Percentiles rank a stretch among this genome's conserved stretches.
Conservation (phyloP, 1,284 basidiomycete species). For the Pholiota adiposa region DNA sequence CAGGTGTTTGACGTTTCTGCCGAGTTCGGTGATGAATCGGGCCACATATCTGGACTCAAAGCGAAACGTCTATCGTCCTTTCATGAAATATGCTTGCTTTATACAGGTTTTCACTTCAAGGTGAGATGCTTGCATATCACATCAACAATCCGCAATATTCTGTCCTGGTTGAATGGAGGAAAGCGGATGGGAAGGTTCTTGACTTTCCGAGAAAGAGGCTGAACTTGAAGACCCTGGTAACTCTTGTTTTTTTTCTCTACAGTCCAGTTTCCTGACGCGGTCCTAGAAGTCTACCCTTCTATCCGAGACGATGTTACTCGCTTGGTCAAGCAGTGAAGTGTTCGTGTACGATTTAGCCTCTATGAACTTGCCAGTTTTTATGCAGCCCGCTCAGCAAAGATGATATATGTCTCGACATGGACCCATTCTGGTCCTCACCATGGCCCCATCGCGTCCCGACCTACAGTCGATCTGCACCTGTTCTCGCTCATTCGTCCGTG, state of each 20-base stretch:
- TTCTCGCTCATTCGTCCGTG: neutral
- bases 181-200: neutral
- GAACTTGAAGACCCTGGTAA: neutral
- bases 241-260: neutral
- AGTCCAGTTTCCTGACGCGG: neutral
- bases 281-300: neutral
- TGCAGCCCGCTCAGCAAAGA: neutral
- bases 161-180: neutral
- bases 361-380: neutral
- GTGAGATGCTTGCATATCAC: neutral
- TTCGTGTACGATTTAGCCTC: neutral
- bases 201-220: neutral
- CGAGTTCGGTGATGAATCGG: neutral
- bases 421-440: neutral
- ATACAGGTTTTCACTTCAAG: neutral
- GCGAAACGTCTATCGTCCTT: neutral
- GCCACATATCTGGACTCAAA: neutral
- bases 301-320: neutral
- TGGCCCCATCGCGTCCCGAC: neutral
- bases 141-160: neutral
- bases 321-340: neutral
- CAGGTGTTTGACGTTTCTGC: neutral
- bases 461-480: neutral
- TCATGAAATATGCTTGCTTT: neutral
- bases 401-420: neutral